A percentile compares a stretch with the other conserved stretches of the same genome.
Conservation (phyloP, 2,329 filamentous ascomycete species). For the Aspergillus viridinutans region DNA sequence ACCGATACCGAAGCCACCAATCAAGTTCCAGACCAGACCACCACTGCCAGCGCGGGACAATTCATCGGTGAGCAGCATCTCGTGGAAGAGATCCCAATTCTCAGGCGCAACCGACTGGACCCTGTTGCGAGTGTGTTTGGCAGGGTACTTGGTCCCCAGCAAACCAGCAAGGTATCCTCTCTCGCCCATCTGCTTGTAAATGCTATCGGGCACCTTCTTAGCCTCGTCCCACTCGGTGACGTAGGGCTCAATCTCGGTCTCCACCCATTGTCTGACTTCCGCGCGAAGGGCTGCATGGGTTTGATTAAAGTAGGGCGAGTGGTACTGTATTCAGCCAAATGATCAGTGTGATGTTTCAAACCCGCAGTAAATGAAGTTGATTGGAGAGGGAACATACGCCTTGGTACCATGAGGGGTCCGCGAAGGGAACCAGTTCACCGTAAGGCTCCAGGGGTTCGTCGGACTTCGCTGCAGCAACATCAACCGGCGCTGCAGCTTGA, state of each 20-base stretch:
- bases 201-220: conserved; percentile 77
- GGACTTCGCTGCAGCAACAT: conserved; percentile 48
- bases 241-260: conserved; percentile 81
- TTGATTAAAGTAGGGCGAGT: conserved; percentile 95
- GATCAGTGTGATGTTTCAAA: conserved; percentile 5
- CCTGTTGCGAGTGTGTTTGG: conserved; percentile 64
- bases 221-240: conserved; percentile 97
- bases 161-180: conserved; percentile 89
- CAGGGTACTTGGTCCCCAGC: conserved; percentile 73
- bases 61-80: conserved; percentile 93
- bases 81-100: conserved; percentile 98
- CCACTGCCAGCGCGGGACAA: conserved; percentile 82
- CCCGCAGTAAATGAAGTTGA: too few relatives aligned
- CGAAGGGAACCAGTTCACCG: conserved; percentile 84
- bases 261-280: conserved; percentile 90
- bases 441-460: conserved; percentile 76
- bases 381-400: conserved; percentile 57
- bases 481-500: conserved; percentile 49
- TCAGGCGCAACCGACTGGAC: conserved; percentile 77
- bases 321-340: conserved; percentile 57
- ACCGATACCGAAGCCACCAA: conserved; percentile 95
- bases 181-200: conserved; percentile 95
- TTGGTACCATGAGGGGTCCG: conserved; percentile 92
- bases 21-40: conserved; percentile 93
- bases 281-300: conserved; percentile 84